Percentiles rank a stretch among this genome's conserved stretches.
Conservation (phyloP, 805 yeast genomes). For the Spathaspora passalidarum region DNA sequence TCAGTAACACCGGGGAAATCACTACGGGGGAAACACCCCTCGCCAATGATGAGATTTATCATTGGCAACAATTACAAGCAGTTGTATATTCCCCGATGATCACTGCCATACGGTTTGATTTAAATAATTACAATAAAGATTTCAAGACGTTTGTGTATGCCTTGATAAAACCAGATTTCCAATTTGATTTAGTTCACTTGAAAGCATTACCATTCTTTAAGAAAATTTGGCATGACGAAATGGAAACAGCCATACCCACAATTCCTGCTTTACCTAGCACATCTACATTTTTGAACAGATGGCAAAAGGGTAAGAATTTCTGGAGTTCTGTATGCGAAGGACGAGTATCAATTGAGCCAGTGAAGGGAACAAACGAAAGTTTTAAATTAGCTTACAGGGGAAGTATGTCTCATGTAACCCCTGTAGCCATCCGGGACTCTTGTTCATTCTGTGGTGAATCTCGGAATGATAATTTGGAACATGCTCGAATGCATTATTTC, state of each 20-base stretch:
- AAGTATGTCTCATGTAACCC: conserved; percentile 25
- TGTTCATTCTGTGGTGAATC: conserved; percentile 85
- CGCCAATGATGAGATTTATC: conserved; percentile 3
- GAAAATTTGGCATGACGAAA: conserved; percentile 67
- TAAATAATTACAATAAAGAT: conserved; percentile 37
- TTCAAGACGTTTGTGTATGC: conserved; percentile 41
- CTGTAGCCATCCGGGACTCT: conserved; percentile 70
- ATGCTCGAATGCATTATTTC: conserved; percentile 72
- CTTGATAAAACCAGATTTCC: conserved; percentile 31
- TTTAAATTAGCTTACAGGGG: conserved; percentile 46
- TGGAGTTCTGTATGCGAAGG: conserved; percentile 74
- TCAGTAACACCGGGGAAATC: not conserved
- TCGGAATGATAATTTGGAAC: conserved; percentile 66
- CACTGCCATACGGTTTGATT: conserved; percentile 44
- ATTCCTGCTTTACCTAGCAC: conserved; percentile 46
- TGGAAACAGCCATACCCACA: conserved; percentile 46
- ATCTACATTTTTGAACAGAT: conserved; percentile 41
- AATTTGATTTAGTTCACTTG: conserved; percentile 37
- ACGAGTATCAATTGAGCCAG: conserved; percentile 79
- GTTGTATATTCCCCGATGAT: conserved; percentile 32
- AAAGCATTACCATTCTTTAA: conserved; percentile 60
- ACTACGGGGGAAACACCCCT: not conserved
- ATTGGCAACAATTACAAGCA: conserved; percentile 18
- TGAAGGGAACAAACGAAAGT: conserved; percentile 76
- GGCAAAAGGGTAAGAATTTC: conserved; percentile 47